phyloP scores from a whole-genome alignment of 495 filamentous ascomycete species.

The Penicillium robsamsonii region DNA sequence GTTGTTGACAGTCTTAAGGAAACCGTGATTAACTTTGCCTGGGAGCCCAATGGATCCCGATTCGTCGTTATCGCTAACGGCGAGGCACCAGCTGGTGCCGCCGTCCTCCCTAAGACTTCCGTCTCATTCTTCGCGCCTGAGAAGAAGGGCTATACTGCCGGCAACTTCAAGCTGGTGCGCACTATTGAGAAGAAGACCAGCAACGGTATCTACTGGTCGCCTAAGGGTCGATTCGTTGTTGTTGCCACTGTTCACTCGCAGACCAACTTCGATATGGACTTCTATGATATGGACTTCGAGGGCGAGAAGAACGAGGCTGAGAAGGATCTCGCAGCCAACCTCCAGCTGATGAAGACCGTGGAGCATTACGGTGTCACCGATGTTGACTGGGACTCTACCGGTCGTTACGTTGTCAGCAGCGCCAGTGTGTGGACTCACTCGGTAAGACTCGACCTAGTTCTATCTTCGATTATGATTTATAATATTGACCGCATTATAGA shows the following conservation, averaged over 20 bases:
- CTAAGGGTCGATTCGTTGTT: conserved; percentile 89
- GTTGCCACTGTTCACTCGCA: conserved; percentile 88
- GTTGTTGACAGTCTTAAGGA: conserved; percentile 97
- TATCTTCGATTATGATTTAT: neutral
- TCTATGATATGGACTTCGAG: conserved; percentile 96
- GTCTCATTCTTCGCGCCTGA: conserved; percentile 96
- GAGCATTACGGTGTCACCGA: conserved; percentile 98
- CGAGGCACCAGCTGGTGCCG: conserved; percentile 72
- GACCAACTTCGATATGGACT: conserved; percentile 92
- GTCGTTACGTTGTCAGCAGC: conserved; percentile 87
- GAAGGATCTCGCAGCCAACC: conserved; percentile 91
- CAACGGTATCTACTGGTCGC: conserved; percentile 99
- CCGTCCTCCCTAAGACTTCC: conserved; percentile 88
- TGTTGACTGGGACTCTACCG: conserved; percentile 95
- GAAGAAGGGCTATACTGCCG: conserved; percentile 75
- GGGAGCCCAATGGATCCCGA: conserved; percentile 95
- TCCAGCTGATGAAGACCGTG: conserved; percentile 85
- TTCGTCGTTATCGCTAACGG: conserved; percentile 97
- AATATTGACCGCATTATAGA: conserved; percentile 56
- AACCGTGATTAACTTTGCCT: conserved; percentile 97
- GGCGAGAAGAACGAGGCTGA: conserved; percentile 89
- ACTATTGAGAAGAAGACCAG: conserved; percentile 98
- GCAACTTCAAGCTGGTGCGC: conserved; percentile 92
- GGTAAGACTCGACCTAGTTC: conserved; percentile 52
- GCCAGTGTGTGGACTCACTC: conserved; percentile 93